phyloP scores from a whole-genome alignment of 306 rosid genomes.

The Vicia sativa region DNA sequence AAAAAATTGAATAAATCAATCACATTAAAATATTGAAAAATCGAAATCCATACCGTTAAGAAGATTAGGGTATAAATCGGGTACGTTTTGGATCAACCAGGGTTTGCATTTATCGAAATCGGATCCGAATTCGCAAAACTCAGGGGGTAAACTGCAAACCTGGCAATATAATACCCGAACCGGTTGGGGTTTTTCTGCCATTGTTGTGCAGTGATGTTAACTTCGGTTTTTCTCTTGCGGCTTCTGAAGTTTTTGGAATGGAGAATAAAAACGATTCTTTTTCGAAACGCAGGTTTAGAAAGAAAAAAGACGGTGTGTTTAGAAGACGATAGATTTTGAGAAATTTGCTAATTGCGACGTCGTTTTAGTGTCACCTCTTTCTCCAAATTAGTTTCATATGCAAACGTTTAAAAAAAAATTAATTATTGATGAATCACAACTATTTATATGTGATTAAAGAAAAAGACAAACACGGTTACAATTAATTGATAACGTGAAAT shows the following conservation, averaged over 20 bases:
- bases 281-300: not conserved
- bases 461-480: no score
- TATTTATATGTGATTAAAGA: no score
- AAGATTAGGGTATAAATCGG: slow-evolving; percentile 84
- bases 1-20: not conserved
- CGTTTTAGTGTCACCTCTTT: not conserved
- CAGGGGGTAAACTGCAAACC: slow-evolving; percentile 79
- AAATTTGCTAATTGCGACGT: not conserved
- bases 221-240: not conserved
- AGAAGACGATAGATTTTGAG: not conserved
- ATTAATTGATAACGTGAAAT: no score
- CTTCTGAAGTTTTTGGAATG: not conserved
- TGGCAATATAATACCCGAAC: slow-evolving; percentile 73
- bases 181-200: slow-evolving; percentile 97
- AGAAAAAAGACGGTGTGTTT: not conserved
- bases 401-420: no score
- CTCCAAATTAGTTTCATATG: not conserved
- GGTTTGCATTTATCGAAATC: slow-evolving; percentile 98
- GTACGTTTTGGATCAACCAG: slow-evolving; percentile 93
- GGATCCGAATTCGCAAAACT: slow-evolving; percentile 94
- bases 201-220: slow-evolving; percentile 7
- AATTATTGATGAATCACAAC: no score
- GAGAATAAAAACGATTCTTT: not conserved
- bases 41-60: slow-evolving; percentile 52
- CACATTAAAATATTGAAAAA: not conserved